phyloP scores from a whole-genome alignment of 2,329 filamentous ascomycete species.

The Cyphellophora attinorum region DNA sequence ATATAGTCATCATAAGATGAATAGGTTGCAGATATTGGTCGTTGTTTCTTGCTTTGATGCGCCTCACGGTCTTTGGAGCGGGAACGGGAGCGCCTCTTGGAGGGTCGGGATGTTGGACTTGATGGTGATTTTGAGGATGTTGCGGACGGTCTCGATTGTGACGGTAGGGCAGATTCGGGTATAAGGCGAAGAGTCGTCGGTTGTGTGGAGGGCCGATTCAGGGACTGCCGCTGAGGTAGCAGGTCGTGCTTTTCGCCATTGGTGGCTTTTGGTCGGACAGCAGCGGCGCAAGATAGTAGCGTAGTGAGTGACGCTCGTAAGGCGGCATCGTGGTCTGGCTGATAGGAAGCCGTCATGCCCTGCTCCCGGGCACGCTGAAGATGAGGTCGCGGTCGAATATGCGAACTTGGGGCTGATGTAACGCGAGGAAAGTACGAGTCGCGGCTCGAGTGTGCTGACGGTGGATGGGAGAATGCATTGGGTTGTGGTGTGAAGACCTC shows the following conservation, averaged over 20 bases:
- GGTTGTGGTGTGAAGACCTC: conserved; percentile 70
- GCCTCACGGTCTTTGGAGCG: conserved; percentile 29
- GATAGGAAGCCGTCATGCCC: conserved; percentile 51
- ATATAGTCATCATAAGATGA: conserved; percentile 23
- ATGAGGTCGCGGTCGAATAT: conserved; percentile 5
- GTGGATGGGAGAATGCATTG: conserved; percentile 84
- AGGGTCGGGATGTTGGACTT: conserved; percentile 21
- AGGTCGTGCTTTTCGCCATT: conserved; percentile 24
- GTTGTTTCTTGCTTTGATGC: conserved; percentile 20
- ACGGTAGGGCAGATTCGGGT: conserved; percentile 47
- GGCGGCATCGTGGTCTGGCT: conserved; percentile 85
- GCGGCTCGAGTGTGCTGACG: conserved; percentile 44
- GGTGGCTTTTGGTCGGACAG: conserved; percentile 63
- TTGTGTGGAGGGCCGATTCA: conserved; percentile 11
- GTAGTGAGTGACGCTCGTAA: conserved; percentile 90
- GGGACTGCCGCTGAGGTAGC: conserved; percentile 2
- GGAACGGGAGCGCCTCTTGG: conserved; percentile 19
- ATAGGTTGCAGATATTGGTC: conserved; percentile 26
- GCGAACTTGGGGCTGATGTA: conserved; percentile 2
- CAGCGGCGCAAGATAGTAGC: conserved; percentile 85
- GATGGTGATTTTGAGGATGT: too few species aligned
- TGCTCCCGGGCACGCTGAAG: neutral
- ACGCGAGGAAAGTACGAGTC: conserved; percentile 32
- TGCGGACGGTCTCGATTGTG: conserved; percentile 11
- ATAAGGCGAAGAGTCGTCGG: conserved; percentile 43